Evolutionary conservation across 1,284 basidiomycete genomes (phyloP).

Genomic region (Ustilago nuda): DNA sequence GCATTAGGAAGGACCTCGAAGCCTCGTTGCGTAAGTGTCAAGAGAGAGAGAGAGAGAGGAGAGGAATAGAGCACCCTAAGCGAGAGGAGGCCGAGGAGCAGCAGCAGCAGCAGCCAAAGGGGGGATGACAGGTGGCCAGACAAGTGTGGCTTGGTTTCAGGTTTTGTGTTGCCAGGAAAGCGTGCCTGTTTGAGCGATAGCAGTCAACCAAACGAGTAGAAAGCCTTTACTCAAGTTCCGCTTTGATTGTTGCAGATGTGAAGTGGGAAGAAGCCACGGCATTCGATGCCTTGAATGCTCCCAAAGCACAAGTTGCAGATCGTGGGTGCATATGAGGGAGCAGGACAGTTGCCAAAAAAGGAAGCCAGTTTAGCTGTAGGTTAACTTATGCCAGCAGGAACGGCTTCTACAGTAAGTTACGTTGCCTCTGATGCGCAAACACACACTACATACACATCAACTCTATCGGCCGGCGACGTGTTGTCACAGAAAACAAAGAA

Average conservation of each 20-base stretch:
- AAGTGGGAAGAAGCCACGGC: slow-evolving; percentile 15
- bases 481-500: background rate
- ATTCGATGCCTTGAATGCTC: slow-evolving; percentile 9
- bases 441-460: slow-evolving; percentile 8
- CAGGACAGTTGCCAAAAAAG: background rate
- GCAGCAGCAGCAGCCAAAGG: background rate
- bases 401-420: background rate
- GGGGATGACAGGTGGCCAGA: background rate
- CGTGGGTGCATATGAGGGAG: slow-evolving; percentile 17
- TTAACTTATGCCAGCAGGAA: background rate
- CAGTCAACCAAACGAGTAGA: slow-evolving; percentile 3
- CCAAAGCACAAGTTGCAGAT: slow-evolving; percentile 14
- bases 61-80: background rate
- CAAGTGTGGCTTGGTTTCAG: background rate
- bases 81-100: slow-evolving; percentile 3
- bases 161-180: background rate
- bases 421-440: background rate
- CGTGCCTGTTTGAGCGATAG: background rate
- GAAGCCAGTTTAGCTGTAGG: background rate
- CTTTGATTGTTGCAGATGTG: background rate
- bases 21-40: background rate
- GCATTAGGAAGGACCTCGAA: background rate
- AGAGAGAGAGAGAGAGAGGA: background rate
- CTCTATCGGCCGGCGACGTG: slow-evolving; percentile 4
- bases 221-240: background rate